phyloP scores from a whole-genome alignment of 1,139 yeast genomes.

The Pichia kudriavzevii region DNA sequence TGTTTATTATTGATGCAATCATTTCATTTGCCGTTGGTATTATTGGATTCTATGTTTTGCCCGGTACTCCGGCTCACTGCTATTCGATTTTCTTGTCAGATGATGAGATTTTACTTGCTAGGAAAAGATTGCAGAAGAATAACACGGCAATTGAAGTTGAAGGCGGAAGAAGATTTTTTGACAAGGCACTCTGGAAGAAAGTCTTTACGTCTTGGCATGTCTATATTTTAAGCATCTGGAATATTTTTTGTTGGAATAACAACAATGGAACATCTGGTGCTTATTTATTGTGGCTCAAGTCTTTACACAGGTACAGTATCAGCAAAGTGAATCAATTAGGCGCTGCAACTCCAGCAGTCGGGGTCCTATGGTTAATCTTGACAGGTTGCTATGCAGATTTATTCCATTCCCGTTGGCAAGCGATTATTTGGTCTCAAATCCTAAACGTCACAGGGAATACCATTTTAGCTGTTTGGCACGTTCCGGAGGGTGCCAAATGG shows the following conservation, averaged over 20 bases:
- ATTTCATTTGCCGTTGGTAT: conserved; percentile 55
- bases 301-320: conserved; percentile 34
- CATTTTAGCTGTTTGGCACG: conserved; percentile 41
- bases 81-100: conserved; percentile 39
- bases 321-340: conserved; percentile 36
- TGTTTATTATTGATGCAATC: conserved; percentile 59
- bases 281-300: conserved; percentile 49
- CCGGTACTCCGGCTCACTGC: conserved; percentile 62
- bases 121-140: conserved; percentile 46
- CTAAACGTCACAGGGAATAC: conserved; percentile 32
- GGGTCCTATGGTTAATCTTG: conserved; percentile 39
- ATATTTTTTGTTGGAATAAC: conserved; percentile 35
- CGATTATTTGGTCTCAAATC: conserved; percentile 36
- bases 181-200: conserved; percentile 38
- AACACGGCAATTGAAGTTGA: conserved; percentile 21
- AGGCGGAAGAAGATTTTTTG: conserved; percentile 29
- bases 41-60: conserved; percentile 53
- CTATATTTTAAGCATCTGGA: conserved; percentile 37
- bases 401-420: conserved; percentile 39
- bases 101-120: conserved; percentile 59
- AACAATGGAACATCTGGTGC: conserved; percentile 44
- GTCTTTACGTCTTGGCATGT: conserved; percentile 48
- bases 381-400: conserved; percentile 45
- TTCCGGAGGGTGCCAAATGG: conserved; percentile 42
- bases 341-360: conserved; percentile 47